Evolutionary conservation across 306 rosid genomes (phyloP).

Genomic region (Ziziphus jujuba): DNA sequence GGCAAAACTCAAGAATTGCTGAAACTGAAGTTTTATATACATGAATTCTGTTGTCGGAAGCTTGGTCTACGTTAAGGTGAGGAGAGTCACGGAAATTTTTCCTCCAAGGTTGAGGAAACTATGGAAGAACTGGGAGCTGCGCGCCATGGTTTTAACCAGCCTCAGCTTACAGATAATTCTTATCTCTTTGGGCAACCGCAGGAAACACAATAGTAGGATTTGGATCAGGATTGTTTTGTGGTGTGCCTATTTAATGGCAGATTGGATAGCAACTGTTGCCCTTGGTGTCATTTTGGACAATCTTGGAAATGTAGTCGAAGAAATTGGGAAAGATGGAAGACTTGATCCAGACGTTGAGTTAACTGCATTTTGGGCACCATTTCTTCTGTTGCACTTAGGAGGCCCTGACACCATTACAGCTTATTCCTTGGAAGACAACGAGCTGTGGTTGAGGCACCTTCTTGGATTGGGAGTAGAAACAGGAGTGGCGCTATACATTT

Average conservation of each 20-base stretch:
- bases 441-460: conserved; percentile 32
- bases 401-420: conserved; percentile 45
- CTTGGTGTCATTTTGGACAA: conserved; percentile 29
- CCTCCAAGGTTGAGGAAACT: not conserved
- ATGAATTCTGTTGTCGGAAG: no score
- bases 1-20: no score
- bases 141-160: conserved; percentile 17
- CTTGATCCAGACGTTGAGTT: not conserved
- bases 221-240: conserved; percentile 19
- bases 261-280: conserved; percentile 26
- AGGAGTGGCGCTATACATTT: not conserved
- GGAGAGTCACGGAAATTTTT: conserved; percentile 8
- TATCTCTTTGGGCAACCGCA: conserved; percentile 27
- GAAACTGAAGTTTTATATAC: no score
- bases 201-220: no score
- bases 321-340: not conserved
- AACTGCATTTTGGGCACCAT: conserved; percentile 42
- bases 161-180: conserved; percentile 29
- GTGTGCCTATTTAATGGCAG: conserved; percentile 37
- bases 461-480: conserved; percentile 16
- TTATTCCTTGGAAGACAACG: conserved; percentile 40
- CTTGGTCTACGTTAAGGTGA: not conserved
- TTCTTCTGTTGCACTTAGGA: conserved; percentile 42
- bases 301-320: not conserved
- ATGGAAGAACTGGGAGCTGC: conserved; percentile 33